phyloP scores from a whole-genome alignment of 345 rosid species.

The Hevea brasiliensis region DNA sequence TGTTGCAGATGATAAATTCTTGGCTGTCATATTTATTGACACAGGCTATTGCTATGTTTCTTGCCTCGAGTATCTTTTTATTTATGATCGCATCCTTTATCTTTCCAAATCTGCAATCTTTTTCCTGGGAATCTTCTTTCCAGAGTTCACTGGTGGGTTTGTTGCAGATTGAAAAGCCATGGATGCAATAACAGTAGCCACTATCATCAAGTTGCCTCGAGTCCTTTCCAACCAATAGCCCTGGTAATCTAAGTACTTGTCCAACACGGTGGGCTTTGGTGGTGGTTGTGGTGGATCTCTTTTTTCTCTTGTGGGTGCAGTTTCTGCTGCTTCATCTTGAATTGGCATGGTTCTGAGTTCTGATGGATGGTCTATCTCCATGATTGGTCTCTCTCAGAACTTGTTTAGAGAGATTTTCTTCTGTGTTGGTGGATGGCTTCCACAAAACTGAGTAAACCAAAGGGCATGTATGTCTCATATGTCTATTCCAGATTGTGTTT shows the following conservation, averaged over 20 bases:
- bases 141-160: background rate
- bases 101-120: background rate
- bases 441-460: no score
- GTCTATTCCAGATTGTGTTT: background rate
- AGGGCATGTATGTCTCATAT: no score
- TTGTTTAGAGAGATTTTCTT: no score
- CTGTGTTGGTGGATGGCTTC: no score
- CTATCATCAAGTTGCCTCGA: conserved; percentile 1
- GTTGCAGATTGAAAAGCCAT: conserved; percentile 5
- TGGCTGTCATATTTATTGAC: background rate
- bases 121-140: background rate
- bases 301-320: no score
- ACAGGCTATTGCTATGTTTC: background rate
- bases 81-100: background rate
- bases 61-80: background rate
- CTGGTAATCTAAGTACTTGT: background rate
- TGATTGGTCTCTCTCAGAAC: background rate
- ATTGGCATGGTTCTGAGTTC: background rate
- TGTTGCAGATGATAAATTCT: conserved; percentile 1
- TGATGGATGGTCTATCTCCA: background rate
- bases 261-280: background rate
- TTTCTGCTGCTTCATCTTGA: background rate
- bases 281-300: background rate
- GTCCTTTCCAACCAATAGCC: background rate
- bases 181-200: conserved; percentile 6